phyloP scores from a whole-genome alignment of 352 stramenopile species.

The Pythium sukuiense region DNA sequence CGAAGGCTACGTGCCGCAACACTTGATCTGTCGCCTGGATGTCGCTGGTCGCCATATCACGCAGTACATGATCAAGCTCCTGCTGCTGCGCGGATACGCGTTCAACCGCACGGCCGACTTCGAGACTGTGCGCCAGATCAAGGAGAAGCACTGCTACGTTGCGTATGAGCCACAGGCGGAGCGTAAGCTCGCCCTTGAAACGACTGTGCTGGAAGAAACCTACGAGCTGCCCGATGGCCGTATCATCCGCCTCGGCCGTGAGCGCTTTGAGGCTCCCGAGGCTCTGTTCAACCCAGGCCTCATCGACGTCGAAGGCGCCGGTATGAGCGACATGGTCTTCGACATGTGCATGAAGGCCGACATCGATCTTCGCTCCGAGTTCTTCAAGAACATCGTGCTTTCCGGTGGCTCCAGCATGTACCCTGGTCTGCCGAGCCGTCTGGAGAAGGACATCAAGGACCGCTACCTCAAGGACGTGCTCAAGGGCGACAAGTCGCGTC shows the following conservation, averaged over 20 bases:
- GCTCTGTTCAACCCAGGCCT: constrained; percentile 96
- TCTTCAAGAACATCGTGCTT: constrained; percentile 98
- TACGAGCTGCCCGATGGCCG: constrained; percentile 97
- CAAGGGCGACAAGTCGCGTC: constrained; percentile 82
- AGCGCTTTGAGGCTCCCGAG: constrained; percentile 96
- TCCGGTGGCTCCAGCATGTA: constrained; percentile 95
- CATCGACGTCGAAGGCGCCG: constrained; percentile 95
- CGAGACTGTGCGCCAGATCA: constrained; percentile 93
- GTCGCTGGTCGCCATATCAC: constrained; percentile 93
- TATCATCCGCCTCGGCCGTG: constrained; percentile 92
- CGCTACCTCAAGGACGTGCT: constrained; percentile 84
- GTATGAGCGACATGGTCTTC: constrained; percentile 97
- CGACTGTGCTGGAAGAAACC: constrained; percentile 90
- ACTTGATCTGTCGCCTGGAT: constrained; percentile 90
- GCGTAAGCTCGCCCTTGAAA: constrained; percentile 87
- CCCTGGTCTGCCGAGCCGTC: constrained; percentile 90
- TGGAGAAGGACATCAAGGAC: constrained; percentile 92
- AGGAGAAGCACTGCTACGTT: constrained; percentile 94
- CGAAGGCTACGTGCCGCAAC: constrained; percentile 89
- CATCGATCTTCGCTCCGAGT: constrained; percentile 92
- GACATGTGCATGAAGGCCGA: constrained; percentile 98
- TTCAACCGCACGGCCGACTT: constrained; percentile 93
- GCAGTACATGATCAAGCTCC: constrained; percentile 94
- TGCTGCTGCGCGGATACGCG: constrained; percentile 89
- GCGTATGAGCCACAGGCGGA: constrained; percentile 89